phyloP scores from a whole-genome alignment of 768 basidiomycete species.

The Pholiota molesta region DNA sequence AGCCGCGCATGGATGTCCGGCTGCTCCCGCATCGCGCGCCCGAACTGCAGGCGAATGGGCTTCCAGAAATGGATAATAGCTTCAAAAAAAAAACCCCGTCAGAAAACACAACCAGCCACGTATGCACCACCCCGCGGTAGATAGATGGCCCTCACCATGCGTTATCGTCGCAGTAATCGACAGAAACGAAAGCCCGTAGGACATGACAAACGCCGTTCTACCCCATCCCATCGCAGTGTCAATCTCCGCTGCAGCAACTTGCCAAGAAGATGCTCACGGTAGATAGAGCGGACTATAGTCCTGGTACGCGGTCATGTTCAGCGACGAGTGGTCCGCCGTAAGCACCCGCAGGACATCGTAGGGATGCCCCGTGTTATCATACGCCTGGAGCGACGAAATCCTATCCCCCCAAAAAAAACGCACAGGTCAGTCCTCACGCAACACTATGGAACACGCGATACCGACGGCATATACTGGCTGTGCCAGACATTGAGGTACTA shows the following conservation, averaged over 20 bases:
- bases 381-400: conserved; percentile 53
- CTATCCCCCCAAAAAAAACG: conserved; percentile 18
- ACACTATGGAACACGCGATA: conserved; percentile 2
- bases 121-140: too few species aligned
- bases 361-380: conserved; percentile 55
- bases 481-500: conserved; percentile 60
- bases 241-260: too few species aligned
- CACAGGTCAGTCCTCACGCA: not conserved
- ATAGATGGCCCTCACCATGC: too few species aligned
- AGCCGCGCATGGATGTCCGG: conserved; percentile 64
- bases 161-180: conserved; percentile 48
- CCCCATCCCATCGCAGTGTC: too few species aligned
- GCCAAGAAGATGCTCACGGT: conserved; percentile 40
- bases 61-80: conserved; percentile 59
- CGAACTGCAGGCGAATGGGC: conserved; percentile 56
- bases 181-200: conserved; percentile 63
- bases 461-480: conserved; percentile 60
- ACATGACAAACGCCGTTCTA: conserved; percentile 57
- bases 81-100: conserved; percentile 2
- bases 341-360: conserved; percentile 51
- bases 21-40: conserved; percentile 52
- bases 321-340: conserved; percentile 36
- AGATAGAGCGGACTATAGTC: conserved; percentile 51
- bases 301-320: conserved; percentile 48
- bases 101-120: too few species aligned